Evolutionary conservation across 768 basidiomycete species (phyloP), one percentile per base, ranked within the genome.

Genomic region (Phlebiopsis flavidoalba): DNA sequence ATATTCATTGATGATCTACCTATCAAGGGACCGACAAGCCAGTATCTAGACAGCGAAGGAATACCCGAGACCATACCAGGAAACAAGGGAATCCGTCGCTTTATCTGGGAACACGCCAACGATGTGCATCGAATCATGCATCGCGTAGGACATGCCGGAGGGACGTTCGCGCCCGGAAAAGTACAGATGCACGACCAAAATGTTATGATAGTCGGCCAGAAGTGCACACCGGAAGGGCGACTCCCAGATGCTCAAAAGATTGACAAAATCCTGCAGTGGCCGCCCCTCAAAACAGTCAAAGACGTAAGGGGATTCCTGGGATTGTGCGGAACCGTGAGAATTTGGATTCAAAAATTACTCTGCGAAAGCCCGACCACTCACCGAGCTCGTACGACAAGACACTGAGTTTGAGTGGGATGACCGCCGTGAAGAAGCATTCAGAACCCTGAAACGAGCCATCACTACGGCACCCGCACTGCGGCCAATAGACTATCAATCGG

Each of bases 401-500:
- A 21, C 15, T 1, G 65, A 69, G 4, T 79, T 77, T 61, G 54
- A 58, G 1, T 80, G 73, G 70, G 65, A 60, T 12, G 49, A 66
- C 1, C 57, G 67, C 10, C 64, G 70, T 15, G 70, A 76, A 47
- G 11, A 62, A 5, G 61, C 74, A 0, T 63, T 73, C 46, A 0
- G 31, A 60, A 0, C 59, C 77, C 1, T n/a, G n/a, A 77, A 79
- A 51, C 15, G 62, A 1, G 14, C 57, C 0, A 65, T 75, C 6
- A 53, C 66, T 0, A 60, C 59, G 0, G 60, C 72, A 1, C 72
- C 74, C 26, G 70, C 71, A 0, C 59, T 79, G 5, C 45, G 63
- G 5, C 70, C 74, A 0, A 67, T 80, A 17, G 68, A 77, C 52
- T 77, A 78, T 58, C 8, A 31, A 8, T 71, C 66, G 0, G 60